phyloP scores from a whole-genome alignment of 306 rosid genomes.

The Delonix regia region DNA sequence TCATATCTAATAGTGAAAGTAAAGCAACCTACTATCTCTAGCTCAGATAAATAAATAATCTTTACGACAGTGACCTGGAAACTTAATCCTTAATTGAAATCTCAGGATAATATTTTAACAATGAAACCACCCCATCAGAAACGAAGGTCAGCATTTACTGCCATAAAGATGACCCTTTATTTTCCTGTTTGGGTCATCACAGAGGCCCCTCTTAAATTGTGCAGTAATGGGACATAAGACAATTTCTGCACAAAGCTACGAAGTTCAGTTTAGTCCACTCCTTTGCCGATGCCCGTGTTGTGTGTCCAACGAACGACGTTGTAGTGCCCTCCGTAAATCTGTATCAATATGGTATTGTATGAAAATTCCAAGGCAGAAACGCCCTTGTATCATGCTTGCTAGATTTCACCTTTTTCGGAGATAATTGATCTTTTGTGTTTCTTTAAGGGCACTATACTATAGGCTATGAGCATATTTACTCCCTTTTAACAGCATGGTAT shows the following conservation, averaged over 20 bases:
- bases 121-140: neutral
- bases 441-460: neutral
- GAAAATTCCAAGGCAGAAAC: conserved; percentile 24
- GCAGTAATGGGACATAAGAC: conserved; percentile 3
- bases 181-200: neutral
- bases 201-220: neutral
- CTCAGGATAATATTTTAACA: neutral
- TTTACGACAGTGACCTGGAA: neutral
- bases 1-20: neutral
- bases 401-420: conserved; percentile 27
- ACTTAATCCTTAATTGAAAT: neutral
- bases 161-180: conserved; percentile 3
- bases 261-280: no score
- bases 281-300: conserved; percentile 41
- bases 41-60: neutral
- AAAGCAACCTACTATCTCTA: neutral
- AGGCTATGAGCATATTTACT: conserved; percentile 46
- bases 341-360: neutral
- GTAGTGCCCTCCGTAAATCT: conserved; percentile 14
- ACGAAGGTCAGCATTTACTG: neutral
- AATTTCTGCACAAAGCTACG: conserved; percentile 24
- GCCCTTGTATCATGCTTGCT: conserved; percentile 1
- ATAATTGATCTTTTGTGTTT: conserved; percentile 1
- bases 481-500: conserved; percentile 73
- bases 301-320: neutral